A percentile compares a stretch with the other conserved stretches of the same genome.
phyloP scores from a whole-genome alignment of 139 green algal genomes.

The Picocystis salinarum region DNA sequence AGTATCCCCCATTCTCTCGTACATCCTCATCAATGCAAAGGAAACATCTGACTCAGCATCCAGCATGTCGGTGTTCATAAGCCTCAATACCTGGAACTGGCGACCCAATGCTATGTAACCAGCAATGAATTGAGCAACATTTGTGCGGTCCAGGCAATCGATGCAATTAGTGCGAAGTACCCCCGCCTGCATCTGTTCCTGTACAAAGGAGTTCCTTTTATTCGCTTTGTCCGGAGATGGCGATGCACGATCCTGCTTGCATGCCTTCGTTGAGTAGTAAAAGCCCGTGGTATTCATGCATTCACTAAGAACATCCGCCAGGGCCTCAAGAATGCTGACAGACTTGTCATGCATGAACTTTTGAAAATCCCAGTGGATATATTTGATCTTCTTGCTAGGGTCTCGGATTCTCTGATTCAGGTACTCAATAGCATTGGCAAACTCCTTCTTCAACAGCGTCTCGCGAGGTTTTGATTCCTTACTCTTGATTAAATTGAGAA shows the following conservation, averaged over 20 bases:
- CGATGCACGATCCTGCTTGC: background rate
- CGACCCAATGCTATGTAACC: constrained; percentile 49
- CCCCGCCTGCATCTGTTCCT: constrained; percentile 11
- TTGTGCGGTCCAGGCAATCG: constrained; percentile 93
- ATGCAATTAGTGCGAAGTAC: constrained; percentile 79
- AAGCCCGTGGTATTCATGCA: constrained; percentile 19
- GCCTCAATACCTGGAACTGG: constrained; percentile 50
- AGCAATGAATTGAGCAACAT: constrained; percentile 73
- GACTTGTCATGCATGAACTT: constrained; percentile 39
- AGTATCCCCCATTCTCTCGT: constrained; percentile 71
- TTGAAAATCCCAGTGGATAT: constrained; percentile 61
- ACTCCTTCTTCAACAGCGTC: constrained; percentile 61
- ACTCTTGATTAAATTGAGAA: constrained; percentile 76
- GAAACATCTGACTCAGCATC: constrained; percentile 34
- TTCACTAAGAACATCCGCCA: constrained; percentile 21
- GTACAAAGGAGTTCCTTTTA: constrained; percentile 1
- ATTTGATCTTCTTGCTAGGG: constrained; percentile 16
- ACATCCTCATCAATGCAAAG: constrained; percentile 67
- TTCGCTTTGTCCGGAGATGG: background rate
- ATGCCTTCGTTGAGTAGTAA: background rate
- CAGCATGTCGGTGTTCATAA: constrained; percentile 17
- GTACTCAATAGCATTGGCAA: constrained; percentile 41
- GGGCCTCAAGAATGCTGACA: constrained; percentile 35
- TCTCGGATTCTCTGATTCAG: constrained; percentile 41
- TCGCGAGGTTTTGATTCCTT: constrained; percentile 46